Conservation (phyloP, 495 filamentous ascomycete genomes). For the Hypoxylon trugodes region DNA sequence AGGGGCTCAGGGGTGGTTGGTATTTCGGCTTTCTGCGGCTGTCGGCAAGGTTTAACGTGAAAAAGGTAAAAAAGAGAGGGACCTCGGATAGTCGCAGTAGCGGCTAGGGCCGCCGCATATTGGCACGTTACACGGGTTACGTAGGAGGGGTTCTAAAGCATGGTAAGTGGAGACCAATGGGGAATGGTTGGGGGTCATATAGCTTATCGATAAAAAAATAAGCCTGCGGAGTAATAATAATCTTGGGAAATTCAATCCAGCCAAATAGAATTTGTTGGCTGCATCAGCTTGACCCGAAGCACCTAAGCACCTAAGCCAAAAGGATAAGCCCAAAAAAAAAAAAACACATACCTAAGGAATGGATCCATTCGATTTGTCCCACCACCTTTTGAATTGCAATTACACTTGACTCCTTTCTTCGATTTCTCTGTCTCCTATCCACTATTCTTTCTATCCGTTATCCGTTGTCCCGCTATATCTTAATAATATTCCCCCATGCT, state of each 20-base stretch:
- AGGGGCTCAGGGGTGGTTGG: not conserved
- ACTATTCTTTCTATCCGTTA: no score
- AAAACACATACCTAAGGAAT: not conserved
- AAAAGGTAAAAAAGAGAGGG: no score
- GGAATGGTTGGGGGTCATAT: constrained; percentile 12
- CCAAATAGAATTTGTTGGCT: constrained; percentile 16
- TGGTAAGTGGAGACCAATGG: no score
- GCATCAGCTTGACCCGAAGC: not conserved
- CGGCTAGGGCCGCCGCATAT: constrained; percentile 9
- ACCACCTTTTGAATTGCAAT: constrained; percentile 17
- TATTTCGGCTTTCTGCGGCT: constrained; percentile 6
- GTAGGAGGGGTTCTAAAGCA: constrained; percentile 11
- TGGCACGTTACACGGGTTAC: constrained; percentile 32
- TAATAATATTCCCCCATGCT: constrained; percentile 8
- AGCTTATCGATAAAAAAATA: constrained; percentile 27
- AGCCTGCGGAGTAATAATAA: constrained; percentile 6
- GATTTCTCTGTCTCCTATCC: no score
- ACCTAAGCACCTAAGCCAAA: not conserved
- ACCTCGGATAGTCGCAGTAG: constrained; percentile 2
- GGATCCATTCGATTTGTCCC: constrained; percentile 11
- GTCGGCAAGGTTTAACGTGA: not conserved
- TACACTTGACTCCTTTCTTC: constrained; percentile 6
- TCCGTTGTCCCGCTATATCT: not conserved
- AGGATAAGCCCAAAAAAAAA: not conserved
- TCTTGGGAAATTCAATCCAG: not conserved